Evolutionary conservation across 345 rosid species (phyloP).

Genomic region (Aegle marmelos): DNA sequence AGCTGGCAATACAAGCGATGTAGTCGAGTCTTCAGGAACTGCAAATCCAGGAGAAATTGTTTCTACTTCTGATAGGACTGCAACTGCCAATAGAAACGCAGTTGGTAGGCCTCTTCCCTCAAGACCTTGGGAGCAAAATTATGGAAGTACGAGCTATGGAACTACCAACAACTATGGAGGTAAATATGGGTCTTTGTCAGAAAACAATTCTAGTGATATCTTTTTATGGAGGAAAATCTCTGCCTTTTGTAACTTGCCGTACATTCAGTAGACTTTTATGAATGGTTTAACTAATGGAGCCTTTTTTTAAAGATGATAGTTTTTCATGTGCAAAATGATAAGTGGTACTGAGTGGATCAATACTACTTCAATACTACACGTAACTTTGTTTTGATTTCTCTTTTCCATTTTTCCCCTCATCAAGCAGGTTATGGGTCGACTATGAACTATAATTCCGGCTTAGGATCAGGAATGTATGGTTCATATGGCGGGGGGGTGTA

Average conservation of each 20-base stretch:
- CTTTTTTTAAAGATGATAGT: neutral
- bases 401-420: neutral
- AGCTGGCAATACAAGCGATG: conserved; percentile 20
- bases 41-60: conserved; percentile 82
- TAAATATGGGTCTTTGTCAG: conserved; percentile 2
- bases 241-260: neutral
- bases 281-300: neutral
- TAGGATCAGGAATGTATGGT: conserved; percentile 61
- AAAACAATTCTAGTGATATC: neutral
- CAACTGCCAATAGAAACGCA: conserved; percentile 48
- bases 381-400: neutral
- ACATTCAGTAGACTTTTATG: neutral
- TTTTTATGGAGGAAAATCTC: neutral
- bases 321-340: neutral
- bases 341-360: neutral
- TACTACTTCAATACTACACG: neutral
- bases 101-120: conserved; percentile 69
- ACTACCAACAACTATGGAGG: conserved; percentile 39
- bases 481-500: conserved; percentile 46
- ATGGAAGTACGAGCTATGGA: conserved; percentile 36
- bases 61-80: conserved; percentile 40
- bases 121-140: conserved; percentile 85
- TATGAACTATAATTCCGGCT: conserved; percentile 59
- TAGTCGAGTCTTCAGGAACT: conserved; percentile 85
- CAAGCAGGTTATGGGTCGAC: conserved; percentile 70